phyloP scores from a whole-genome alignment of 2,329 filamentous ascomycete genomes.

The Venturia carpophila region DNA sequence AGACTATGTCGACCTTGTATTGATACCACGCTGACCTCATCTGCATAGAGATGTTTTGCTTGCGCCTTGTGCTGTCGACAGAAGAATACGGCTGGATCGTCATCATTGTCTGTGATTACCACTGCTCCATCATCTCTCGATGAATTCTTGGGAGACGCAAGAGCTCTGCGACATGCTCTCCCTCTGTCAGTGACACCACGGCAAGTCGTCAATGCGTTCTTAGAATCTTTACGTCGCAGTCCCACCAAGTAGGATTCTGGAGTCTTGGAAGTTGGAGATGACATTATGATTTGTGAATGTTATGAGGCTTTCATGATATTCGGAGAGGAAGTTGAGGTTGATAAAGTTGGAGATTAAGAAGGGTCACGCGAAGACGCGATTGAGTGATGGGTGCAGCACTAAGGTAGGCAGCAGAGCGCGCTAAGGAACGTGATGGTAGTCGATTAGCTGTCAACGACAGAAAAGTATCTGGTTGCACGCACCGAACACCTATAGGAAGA shows the following conservation, averaged over 20 bases:
- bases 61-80: constrained; percentile 97
- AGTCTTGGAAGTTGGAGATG: constrained; percentile 13
- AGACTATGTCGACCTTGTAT: constrained; percentile 17
- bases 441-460: constrained; percentile 3
- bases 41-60: constrained; percentile 41
- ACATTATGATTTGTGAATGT: constrained; percentile 8
- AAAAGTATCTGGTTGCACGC: not conserved
- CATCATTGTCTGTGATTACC: constrained; percentile 41
- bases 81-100: constrained; percentile 56
- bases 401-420: constrained; percentile 5
- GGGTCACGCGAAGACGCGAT: not conserved
- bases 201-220: constrained; percentile 76
- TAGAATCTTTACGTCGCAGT: constrained; percentile 73
- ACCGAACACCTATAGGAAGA: not conserved
- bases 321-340: constrained; percentile 1
- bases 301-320: not conserved
- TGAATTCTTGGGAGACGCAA: constrained; percentile 35
- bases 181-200: constrained; percentile 77
- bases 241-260: constrained; percentile 18
- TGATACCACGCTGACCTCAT: constrained; percentile 13
- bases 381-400: not conserved
- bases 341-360: not conserved
- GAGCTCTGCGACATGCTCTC: constrained; percentile 69
- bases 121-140: constrained; percentile 31
- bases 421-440: not conserved